Conservation (phyloP, 2,329 filamentous ascomycete species). For the Anthostomella pinea region DNA sequence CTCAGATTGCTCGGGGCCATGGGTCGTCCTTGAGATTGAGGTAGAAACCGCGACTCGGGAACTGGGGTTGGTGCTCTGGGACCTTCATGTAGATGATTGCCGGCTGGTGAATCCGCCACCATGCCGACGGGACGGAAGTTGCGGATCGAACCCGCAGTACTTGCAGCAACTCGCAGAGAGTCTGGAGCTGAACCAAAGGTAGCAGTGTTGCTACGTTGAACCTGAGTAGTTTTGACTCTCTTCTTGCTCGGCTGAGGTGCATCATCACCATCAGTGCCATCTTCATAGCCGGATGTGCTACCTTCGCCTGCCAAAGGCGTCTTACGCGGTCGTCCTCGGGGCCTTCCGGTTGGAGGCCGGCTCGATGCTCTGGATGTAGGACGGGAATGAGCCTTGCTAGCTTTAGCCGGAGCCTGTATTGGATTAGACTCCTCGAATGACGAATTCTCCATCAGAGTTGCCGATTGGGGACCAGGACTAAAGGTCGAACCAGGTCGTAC, state of each 20-base stretch:
- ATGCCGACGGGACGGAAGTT: conserved; percentile 72
- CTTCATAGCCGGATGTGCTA: conserved; percentile 73
- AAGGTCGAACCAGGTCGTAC: conserved; percentile 12
- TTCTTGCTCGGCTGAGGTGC: conserved; percentile 59
- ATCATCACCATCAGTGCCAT: conserved; percentile 60
- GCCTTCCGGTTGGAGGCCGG: conserved; percentile 50
- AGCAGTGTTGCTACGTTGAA: conserved; percentile 68
- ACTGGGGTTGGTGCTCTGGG: conserved; percentile 76
- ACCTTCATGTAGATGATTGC: conserved; percentile 64
- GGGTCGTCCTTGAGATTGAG: conserved; percentile 29
- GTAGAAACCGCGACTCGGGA: conserved; percentile 45
- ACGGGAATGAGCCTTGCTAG: conserved; percentile 47
- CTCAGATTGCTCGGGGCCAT: conserved; percentile 50
- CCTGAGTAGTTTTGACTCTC: conserved; percentile 73
- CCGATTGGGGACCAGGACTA: conserved; percentile 11
- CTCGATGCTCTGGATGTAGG: conserved; percentile 60
- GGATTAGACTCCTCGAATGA: conserved; percentile 14
- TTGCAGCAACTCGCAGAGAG: conserved; percentile 84
- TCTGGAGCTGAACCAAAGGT: conserved; percentile 73
- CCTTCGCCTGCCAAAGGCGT: conserved; percentile 49
- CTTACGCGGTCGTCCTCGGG: conserved; percentile 56
- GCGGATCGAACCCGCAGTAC: conserved; percentile 83
- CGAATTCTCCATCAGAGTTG: conserved; percentile 14
- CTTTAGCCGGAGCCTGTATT: conserved; percentile 26
- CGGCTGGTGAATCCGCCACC: conserved; percentile 40